phyloP scores from a whole-genome alignment of 139 green algal genomes.

The Chlorella sp. region DNA sequence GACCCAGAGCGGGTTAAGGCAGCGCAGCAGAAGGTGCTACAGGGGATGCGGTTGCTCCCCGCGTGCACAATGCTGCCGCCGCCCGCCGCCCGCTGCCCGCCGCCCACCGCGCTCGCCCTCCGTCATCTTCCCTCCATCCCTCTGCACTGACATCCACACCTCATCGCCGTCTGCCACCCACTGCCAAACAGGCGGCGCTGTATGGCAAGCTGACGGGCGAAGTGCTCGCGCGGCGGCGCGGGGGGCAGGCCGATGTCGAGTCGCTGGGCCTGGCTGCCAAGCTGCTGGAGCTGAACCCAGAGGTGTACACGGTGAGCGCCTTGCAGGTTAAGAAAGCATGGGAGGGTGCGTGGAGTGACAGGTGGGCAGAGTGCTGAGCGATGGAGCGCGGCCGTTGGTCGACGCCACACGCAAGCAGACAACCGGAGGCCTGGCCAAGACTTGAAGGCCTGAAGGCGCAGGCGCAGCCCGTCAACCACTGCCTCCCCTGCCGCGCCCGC shows the following conservation, averaged over 20 bases:
- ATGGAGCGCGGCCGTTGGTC: too few relatives aligned
- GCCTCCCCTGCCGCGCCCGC: too few relatives aligned
- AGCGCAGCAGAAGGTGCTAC: conserved; percentile 33
- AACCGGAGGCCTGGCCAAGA: too few relatives aligned
- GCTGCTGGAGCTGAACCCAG: conserved; percentile 80
- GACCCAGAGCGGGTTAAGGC: conserved; percentile 42
- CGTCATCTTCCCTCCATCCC: conserved; percentile 28
- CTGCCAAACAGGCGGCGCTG: conserved; percentile 42
- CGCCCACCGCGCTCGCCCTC: conserved; percentile 1
- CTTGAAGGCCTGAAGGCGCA: too few relatives aligned
- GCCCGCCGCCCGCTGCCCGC: not conserved
- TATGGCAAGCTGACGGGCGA: conserved; percentile 48
- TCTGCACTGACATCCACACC: not conserved
- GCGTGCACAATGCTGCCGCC: not conserved
- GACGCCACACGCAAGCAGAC: too few relatives aligned
- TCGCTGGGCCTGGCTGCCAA: conserved; percentile 44
- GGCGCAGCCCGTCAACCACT: too few relatives aligned
- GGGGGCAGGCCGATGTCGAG: conserved; percentile 22
- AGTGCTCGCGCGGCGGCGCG: conserved; percentile 47
- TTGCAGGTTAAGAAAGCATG: too few relatives aligned
- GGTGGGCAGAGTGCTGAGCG: too few relatives aligned
- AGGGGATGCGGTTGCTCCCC: not conserved
- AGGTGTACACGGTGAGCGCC: conserved; percentile 93
- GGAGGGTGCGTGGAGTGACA: too few relatives aligned
- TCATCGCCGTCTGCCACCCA: not conserved